A percentile compares a stretch with the other conserved stretches of the same genome.
Conservation (phyloP, 169 alveolate genomes). For the Eimeria praecox region DNA sequence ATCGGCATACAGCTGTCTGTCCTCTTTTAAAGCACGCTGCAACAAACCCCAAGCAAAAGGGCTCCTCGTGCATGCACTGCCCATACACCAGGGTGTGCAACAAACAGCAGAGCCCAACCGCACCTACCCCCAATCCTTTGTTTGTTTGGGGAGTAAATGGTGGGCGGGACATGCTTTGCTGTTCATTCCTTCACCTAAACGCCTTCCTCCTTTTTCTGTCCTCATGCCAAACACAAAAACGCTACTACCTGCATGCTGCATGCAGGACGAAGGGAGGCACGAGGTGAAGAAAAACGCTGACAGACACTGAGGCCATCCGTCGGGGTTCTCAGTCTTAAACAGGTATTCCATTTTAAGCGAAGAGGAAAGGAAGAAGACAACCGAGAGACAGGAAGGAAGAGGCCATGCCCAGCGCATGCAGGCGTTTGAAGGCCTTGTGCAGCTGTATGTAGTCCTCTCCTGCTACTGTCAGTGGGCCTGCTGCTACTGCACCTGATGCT, state of each 20-base stretch:
- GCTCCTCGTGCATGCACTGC: not conserved
- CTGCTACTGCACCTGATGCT: slow-evolving; percentile 52
- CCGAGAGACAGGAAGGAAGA: slow-evolving; percentile 57
- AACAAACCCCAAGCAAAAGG: too few relatives aligned
- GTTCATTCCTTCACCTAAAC: too few relatives aligned
- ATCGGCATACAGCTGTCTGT: not conserved
- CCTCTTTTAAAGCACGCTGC: too few relatives aligned
- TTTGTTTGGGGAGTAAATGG: too few relatives aligned
- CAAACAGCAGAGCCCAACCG: not conserved
- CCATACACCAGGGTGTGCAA: not conserved
- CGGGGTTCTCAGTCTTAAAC: too few relatives aligned
- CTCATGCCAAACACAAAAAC: not conserved
- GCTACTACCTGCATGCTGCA: not conserved
- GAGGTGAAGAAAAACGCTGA: slow-evolving; percentile 62
- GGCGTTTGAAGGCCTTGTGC: slow-evolving; percentile 50
- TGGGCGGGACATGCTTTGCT: too few relatives aligned
- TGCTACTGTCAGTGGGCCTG: slow-evolving; percentile 66
- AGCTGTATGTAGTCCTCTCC: slow-evolving; percentile 58
- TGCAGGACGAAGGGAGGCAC: not conserved
- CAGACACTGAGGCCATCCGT: too few relatives aligned
- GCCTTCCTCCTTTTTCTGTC: not conserved
- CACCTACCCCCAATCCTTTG: too few relatives aligned
- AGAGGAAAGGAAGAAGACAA: slow-evolving; percentile 69
- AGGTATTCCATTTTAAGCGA: too few relatives aligned
- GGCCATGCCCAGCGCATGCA: slow-evolving; percentile 75